Percentiles rank a stretch among this genome's conserved stretches.
Conservation (phyloP, 768 basidiomycete genomes). For the Phylloporus arenicola region DNA sequence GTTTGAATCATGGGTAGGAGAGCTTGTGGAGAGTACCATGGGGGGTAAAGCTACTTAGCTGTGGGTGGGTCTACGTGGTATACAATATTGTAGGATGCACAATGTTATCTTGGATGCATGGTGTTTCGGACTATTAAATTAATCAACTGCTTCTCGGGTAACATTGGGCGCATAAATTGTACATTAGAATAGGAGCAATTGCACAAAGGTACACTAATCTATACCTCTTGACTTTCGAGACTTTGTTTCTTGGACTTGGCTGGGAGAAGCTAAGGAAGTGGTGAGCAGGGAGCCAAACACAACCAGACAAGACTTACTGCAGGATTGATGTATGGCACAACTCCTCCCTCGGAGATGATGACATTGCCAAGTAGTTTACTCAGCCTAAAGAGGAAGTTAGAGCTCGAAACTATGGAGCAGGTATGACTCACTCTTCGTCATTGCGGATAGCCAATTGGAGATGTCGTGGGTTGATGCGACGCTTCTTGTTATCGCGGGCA, state of each 20-base stretch:
- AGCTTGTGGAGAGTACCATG: constrained; percentile 67
- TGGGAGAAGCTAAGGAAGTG: constrained; percentile 22
- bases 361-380: constrained; percentile 73
- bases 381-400: constrained; percentile 38
- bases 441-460: constrained; percentile 92
- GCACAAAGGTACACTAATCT: constrained; percentile 5
- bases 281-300: background rate
- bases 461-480: constrained; percentile 94
- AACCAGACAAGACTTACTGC: constrained; percentile 32
- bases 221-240: constrained; percentile 30
- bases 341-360: constrained; percentile 94
- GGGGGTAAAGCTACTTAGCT: constrained; percentile 52
- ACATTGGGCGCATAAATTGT: background rate
- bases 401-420: background rate
- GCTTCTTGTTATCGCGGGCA: constrained; percentile 89
- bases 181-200: background rate
- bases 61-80: constrained; percentile 5
- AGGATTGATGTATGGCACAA: constrained; percentile 75
- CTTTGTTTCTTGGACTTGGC: constrained; percentile 30
- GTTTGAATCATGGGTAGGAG: constrained; percentile 77
- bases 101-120: constrained; percentile 18
- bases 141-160: background rate
- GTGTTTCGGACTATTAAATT: background rate
- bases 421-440: constrained; percentile 69
- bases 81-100: constrained; percentile 28